phyloP scores from a whole-genome alignment of 1,139 yeast species.

The Saccharomycopsis hybrid region DNA sequence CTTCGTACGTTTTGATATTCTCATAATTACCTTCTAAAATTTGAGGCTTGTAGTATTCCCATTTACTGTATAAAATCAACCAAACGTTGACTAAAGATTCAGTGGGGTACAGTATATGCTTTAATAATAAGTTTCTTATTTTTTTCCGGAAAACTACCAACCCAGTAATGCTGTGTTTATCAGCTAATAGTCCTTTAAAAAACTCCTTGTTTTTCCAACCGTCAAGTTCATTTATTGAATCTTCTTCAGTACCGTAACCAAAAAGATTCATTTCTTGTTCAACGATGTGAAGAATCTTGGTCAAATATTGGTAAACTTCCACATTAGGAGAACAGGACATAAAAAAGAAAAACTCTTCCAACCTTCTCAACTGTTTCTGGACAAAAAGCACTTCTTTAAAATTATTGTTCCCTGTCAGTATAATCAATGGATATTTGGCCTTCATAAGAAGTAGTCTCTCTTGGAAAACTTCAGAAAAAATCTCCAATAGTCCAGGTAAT shows the following conservation, averaged over 20 bases:
- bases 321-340: constrained; percentile 4
- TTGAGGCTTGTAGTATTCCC: constrained; percentile 15
- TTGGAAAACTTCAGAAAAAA: constrained; percentile 5
- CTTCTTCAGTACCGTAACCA: no score
- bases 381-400: not conserved
- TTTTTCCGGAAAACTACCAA: constrained; percentile 55
- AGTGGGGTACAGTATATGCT: constrained; percentile 3
- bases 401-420: no score
- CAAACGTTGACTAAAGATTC: constrained; percentile 12
- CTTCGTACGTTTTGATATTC: constrained; percentile 54
- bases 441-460: not conserved
- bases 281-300: not conserved
- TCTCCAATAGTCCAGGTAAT: constrained; percentile 1
- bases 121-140: constrained; percentile 34
- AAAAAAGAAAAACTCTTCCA: constrained; percentile 5
- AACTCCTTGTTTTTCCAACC: constrained; percentile 1
- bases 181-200: constrained; percentile 33
- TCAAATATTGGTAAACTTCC: not conserved
- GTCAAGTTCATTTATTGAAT: not conserved
- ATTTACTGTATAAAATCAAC: constrained; percentile 11
- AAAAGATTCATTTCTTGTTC: constrained; percentile 3
- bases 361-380: not conserved
- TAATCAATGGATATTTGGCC: constrained; percentile 1
- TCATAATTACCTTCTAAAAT: constrained; percentile 22
- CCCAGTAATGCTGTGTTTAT: constrained; percentile 40